A percentile compares a stretch with the other conserved stretches of the same genome.
These are phyloP conservation scores for Arctium lappa DNA, from an alignment of 129 eudicot genomes.

Conservation along the genomic window DNA sequence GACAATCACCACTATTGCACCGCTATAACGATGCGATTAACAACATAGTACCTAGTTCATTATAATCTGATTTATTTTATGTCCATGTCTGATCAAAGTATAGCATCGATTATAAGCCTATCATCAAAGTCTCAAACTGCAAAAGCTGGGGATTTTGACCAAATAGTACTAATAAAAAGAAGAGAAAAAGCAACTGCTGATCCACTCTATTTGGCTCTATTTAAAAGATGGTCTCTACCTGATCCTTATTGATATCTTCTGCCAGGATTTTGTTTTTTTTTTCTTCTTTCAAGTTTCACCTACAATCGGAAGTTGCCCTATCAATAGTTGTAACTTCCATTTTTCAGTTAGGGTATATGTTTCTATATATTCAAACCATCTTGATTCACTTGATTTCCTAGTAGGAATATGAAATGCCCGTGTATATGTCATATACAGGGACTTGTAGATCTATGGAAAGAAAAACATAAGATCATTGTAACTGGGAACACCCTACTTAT, in stretches of 20 bases:
- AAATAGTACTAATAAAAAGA: not conserved
- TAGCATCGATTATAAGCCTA: not conserved
- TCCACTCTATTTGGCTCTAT: not conserved
- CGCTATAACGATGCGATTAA: too few species aligned
- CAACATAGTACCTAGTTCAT: not conserved
- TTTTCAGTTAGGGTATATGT: not conserved
- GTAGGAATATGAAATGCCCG: not conserved
- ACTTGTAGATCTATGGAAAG: not conserved
- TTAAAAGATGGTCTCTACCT: not conserved
- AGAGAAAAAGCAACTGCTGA: not conserved
- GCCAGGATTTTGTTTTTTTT: not conserved
- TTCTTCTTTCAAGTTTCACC: not conserved
- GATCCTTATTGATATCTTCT: not conserved
- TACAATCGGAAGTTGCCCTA: not conserved
- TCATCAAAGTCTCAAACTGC: not conserved
- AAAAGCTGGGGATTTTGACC: not conserved
- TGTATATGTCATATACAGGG: not conserved
- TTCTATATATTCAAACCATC: not conserved
- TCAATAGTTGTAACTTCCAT: not conserved
- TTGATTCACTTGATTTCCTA: not conserved
- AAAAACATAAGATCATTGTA: not conserved
- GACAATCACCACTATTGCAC: too few species aligned
- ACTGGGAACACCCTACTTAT: not conserved
- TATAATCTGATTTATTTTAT: not conserved
- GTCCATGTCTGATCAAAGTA: not conserved